phyloP scores from a whole-genome alignment of 2,329 filamentous ascomycete genomes.

The Fusarium bulbicola region DNA sequence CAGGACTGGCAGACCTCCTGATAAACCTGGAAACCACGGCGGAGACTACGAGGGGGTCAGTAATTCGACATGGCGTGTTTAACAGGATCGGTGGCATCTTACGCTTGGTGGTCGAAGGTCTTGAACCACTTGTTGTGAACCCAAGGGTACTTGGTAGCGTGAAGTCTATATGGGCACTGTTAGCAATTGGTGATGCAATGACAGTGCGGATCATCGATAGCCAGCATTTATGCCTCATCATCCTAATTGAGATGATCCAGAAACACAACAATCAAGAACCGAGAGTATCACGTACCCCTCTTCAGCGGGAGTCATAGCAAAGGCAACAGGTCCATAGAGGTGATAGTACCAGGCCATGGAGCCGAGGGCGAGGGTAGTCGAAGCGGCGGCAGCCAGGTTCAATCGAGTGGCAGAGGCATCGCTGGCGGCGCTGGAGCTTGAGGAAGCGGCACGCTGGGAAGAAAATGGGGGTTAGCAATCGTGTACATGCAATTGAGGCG shows the following conservation, averaged over 20 bases:
- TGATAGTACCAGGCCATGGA: conserved; percentile 98
- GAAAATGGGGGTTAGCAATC: conserved; percentile 51
- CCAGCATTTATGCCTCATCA: conserved; percentile 49
- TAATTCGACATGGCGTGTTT: conserved; percentile 10
- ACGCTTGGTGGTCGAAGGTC: conserved; percentile 97
- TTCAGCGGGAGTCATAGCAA: conserved; percentile 92
- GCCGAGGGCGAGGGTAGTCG: conserved; percentile 86
- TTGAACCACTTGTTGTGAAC: conserved; percentile 91
- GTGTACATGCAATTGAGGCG: conserved; percentile 27
- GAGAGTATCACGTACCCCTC: conserved; percentile 82
- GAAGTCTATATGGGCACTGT: conserved; percentile 71
- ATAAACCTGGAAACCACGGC: conserved; percentile 99
- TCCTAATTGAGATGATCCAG: conserved; percentile 2
- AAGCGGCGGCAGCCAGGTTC: conserved; percentile 86
- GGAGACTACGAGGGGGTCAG: conserved; percentile 69
- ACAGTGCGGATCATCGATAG: conserved; percentile 22
- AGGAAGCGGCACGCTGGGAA: conserved; percentile 72
- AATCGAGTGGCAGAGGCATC: conserved; percentile 78
- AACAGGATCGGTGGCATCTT: conserved; percentile 57
- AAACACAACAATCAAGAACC: conserved; percentile 13
- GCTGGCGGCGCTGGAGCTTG: conserved; percentile 76
- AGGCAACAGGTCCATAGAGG: conserved; percentile 87
- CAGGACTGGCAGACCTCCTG: conserved; percentile 97
- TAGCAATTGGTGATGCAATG: conserved; percentile 40
- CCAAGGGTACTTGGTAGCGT: conserved; percentile 93